A percentile compares a stretch with the other conserved stretches of the same genome.
Conservation (phyloP, 306 rosid genomes). For the Cucumis cinereus region DNA sequence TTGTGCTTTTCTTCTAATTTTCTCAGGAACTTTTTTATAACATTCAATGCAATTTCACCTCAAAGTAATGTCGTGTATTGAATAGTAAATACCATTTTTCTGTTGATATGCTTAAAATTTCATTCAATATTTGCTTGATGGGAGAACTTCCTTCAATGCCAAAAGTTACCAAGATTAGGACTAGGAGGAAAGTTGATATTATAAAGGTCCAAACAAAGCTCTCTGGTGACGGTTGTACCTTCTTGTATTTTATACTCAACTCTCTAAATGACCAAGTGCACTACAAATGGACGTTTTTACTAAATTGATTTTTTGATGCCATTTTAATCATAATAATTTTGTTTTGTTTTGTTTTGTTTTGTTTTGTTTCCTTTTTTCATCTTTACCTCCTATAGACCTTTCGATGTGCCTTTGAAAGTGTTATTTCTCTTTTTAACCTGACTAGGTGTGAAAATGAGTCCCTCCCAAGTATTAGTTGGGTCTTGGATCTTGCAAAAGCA, state of each 20-base stretch:
- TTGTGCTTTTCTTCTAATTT: background rate
- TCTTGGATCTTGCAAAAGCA: constrained; percentile 79
- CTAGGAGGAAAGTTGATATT: background rate
- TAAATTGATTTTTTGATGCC: background rate
- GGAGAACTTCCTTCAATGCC: background rate
- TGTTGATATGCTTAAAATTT: background rate
- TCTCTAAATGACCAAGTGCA: background rate
- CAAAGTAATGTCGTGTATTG: background rate
- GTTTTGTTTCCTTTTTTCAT: background rate
- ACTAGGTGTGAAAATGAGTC: constrained; percentile 81
- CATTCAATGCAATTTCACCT: background rate
- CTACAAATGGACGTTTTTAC: background rate
- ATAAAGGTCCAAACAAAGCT: background rate
- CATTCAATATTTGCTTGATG: background rate
- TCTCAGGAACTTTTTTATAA: background rate
- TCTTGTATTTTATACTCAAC: background rate
- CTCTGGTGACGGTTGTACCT: background rate
- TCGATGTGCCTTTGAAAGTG: constrained; percentile 6
- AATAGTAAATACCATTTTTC: background rate
- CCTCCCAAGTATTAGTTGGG: constrained; percentile 79
- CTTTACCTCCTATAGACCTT: background rate
- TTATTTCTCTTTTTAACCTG: constrained; percentile 13
- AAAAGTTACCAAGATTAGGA: background rate
- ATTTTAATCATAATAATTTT: background rate
- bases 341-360: background rate